Evolutionary conservation across 1,284 basidiomycete genomes (phyloP), one percentile per base, ranked within the genome.

Genomic region (Fomitopsis schrenkii): DNA sequence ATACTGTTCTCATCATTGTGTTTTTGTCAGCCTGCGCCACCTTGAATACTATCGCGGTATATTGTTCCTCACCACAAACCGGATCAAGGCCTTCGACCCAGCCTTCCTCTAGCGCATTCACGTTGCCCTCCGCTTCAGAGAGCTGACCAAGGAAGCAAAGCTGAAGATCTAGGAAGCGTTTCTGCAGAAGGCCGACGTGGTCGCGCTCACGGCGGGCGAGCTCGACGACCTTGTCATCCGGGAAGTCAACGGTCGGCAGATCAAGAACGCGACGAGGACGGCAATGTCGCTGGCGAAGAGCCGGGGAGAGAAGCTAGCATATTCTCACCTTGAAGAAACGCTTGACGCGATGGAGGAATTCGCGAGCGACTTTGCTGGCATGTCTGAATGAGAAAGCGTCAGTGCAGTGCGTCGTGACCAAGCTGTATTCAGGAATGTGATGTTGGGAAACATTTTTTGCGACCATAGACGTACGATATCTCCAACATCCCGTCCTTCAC

Each of bases 1-100:
- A 26, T 44, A n/a, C 22, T 17, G 15, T 17, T 7, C 9, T 26
- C 8, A 40, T 17, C 41, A 17, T 35, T 58, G 61, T 58, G 61
- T 14, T 26, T 22, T 15, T 0, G 44, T 14, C 61, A 59, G 65
- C 76, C 74, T 85, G 45, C 82, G 83, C 26, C 81, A 83, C 66
- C 77, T 87, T 58, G 85, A 88, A 68, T 87, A 86, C 70, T 85
- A 86, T 72, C 80, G 81, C 48, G 84, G 84, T 4, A 83, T 86
- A 68, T 79, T 88, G 57, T 87, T 89, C 78, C 76, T 89, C 52
- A 88, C 87, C 26, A 87, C 86, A n/a, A 88, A 87, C 69, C 80
- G 86, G 42, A 80, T 88, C 52, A 80, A 81, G 62, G 77, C 81
- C 2, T 87, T 87, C 70, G 86, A 88, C 69, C 82, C 84, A 65